Evolutionary conservation across 179 eudicot species (phyloP), one percentile per base, ranked within the genome.

Genomic region (Corrigiola litoralis): DNA sequence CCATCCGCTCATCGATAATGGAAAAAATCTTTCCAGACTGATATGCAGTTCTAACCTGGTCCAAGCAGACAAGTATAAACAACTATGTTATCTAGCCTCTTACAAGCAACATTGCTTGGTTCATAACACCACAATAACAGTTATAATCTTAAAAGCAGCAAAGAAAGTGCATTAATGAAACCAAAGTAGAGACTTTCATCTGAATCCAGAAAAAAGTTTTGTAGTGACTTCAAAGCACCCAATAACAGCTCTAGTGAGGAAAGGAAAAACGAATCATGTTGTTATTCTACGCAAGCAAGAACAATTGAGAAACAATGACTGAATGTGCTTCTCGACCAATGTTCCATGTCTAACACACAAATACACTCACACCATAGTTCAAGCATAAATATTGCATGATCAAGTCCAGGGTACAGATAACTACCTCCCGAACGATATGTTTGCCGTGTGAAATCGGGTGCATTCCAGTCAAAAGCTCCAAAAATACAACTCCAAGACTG

Each of bases 391-490:
- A n/a, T n/a, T n/a, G n/a, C n/a, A n/a, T n/a, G n/a, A n/a, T n/a
- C n/a, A n/a, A 44, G 31, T 45, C 28, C 2, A 46, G 27, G 20
- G 41, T 46, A 68, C 8, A 24, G 47, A 70, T 5, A 25, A 6
- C 4, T 79, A 84, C 92, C 90, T 89, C 92, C 24, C 88, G 75
- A 41, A 87, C 96, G 29, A 89, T 78, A 73, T 89, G 81, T 68
- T 87, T 89, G 44, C 96, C 96, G 38, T 83, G 87, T 37, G 75
- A 67, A 60, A 89, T 89, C 28, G 96, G 92, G 13, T 81, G 96
- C 87, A 84, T 74, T 46, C 88, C 96, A 14, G 96, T 86, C 68
- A 89, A 51, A 23, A 89, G 82, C 80, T 89, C 92, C 10, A 89
- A 77, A 55, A 87, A 81, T 14, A 88, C 95, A 62, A 88, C 87